phyloP scores from a whole-genome alignment of 129 eudicot species.

The Tanacetum coccineum region DNA sequence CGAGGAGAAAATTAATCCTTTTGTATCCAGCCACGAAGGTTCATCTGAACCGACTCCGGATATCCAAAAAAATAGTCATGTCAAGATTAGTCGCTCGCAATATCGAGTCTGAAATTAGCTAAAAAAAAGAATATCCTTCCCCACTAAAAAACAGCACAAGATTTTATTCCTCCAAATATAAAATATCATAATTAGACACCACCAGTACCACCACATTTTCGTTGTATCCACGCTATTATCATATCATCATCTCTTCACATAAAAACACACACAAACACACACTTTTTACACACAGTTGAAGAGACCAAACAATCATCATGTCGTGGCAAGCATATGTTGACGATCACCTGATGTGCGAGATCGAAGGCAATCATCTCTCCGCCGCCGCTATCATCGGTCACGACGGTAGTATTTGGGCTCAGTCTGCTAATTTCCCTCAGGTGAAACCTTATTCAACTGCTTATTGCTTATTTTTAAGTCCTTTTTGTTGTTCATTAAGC shows the following conservation, averaged over 20 bases:
- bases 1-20: no score
- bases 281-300: neutral
- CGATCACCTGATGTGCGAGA: conserved; percentile 74
- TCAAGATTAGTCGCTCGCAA: no score
- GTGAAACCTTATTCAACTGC: conserved; percentile 5
- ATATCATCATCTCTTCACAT: neutral
- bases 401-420: conserved; percentile 73
- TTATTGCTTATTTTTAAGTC: no score
- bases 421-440: conserved; percentile 60
- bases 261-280: conserved; percentile 6
- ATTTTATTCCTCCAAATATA: no score
- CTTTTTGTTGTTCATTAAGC: no score
- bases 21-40: no score
- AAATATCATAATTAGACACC: no score
- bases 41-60: no score
- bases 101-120: no score
- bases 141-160: no score
- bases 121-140: no score
- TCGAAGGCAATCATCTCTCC: conserved; percentile 57
- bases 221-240: conserved; percentile 37
- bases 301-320: conserved; percentile 32
- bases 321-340: conserved; percentile 83
- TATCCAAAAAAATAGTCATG: no score
- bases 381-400: conserved; percentile 65
- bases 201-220: conserved; percentile 30